Base-by-base conservation (phyloP, 805 yeast species). In the Yarrowia yakushimensis region DNA sequence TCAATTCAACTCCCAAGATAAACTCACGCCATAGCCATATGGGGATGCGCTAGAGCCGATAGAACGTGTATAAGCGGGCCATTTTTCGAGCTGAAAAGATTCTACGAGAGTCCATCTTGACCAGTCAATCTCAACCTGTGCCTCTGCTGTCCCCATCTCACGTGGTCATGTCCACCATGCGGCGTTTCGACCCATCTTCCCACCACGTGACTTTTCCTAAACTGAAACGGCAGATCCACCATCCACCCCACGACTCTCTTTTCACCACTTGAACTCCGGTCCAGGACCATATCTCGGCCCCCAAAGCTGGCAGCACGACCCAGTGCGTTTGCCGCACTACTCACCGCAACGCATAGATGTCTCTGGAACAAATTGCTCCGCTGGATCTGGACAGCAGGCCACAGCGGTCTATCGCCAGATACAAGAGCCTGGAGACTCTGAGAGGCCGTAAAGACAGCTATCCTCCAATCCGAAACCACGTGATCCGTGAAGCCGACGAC, bases 351-450 rank as follows among this genome's bases (percentile, higher is more conserved):
- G 37, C 34, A 31, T 15, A 31, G 8, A 48, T 48, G 55, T 48
- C 55, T 4, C 28, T 48, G 55, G 55, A 48, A 48, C 55, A 48
- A 10, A 48, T 48, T 2, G 37, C 55, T 8, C 55, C 39, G 18
- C 55, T 48, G 39, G 55, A 48, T 48, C 55, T 48, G 30, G 55
- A 31, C 20, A 20, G 13, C 27, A 10, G 54, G 13, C 39, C 55
- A 28, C 55, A 48, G 28, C 27, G 30, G 28, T 3, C 22, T 3
- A 31, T 48, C 20, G 28, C 55, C n/a, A 27, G 55, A 10, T 48
- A 48, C 39, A 48, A 23, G 55, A 48, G 55, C 30, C 55, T 48
- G 39, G 55, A 48, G 37, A 30, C 39, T 20, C 39, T 48, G 39
- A 13, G 55, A 20, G 55, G 55, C 30, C 39, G 55, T 22, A 48